Evolutionary conservation across 2,329 filamentous ascomycete genomes (phyloP).

Genomic region (Fusarium nodosum): DNA sequence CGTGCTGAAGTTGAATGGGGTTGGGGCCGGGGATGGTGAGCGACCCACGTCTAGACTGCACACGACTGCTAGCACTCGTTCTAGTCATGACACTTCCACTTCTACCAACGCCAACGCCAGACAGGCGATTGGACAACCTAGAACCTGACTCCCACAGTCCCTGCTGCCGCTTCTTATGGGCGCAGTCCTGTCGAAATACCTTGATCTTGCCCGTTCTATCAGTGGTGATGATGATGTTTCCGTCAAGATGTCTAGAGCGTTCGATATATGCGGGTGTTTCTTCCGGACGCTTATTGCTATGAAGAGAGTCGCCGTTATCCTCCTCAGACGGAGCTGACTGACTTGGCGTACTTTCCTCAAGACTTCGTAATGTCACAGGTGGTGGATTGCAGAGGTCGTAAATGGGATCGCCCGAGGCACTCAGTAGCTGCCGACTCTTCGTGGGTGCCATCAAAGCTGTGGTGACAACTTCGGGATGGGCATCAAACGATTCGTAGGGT

Average conservation of each 20-base stretch:
- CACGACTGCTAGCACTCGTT: constrained; percentile 63
- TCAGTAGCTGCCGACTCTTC: constrained; percentile 81
- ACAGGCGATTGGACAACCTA: constrained; percentile 78
- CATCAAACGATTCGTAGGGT: constrained; percentile 90
- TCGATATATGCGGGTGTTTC: constrained; percentile 83
- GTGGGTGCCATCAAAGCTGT: constrained; percentile 88
- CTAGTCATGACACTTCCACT: constrained; percentile 69
- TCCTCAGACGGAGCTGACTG: constrained; percentile 57
- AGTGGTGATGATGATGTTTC: constrained; percentile 92
- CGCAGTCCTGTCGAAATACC: constrained; percentile 95
- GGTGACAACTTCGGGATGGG: constrained; percentile 89
- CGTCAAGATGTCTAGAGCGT: constrained; percentile 80
- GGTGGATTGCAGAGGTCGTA: constrained; percentile 97
- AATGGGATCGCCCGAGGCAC: constrained; percentile 88
- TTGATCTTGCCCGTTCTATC: constrained; percentile 92
- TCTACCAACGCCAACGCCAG: constrained; percentile 72
- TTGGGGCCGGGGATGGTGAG: constrained; percentile 57
- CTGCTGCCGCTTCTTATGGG: constrained; percentile 80
- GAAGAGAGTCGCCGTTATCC: constrained; percentile 54
- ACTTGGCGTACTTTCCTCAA: constrained; percentile 70
- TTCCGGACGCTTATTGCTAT: constrained; percentile 63
- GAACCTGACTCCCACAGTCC: constrained; percentile 85
- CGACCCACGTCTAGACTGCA: constrained; percentile 67
- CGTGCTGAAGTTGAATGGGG: constrained; percentile 51
- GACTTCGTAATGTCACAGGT: constrained; percentile 83